phyloP scores from a whole-genome alignment of 2,329 filamentous ascomycete genomes.

The Hymenoscyphus occultus region DNA sequence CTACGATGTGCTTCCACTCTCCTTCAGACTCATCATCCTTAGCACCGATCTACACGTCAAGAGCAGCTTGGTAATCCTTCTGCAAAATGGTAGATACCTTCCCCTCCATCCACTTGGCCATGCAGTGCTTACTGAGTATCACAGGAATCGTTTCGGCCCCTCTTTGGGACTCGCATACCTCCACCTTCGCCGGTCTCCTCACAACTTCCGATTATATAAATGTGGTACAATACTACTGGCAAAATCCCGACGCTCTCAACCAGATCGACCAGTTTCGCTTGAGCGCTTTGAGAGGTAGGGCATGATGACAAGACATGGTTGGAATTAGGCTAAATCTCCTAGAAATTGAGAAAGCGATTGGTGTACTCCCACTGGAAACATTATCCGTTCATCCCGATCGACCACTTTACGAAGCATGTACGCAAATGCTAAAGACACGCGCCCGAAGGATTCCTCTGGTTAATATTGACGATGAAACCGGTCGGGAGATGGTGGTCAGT shows the following conservation, averaged over 20 bases:
- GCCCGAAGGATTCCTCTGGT: slow-evolving; percentile 91
- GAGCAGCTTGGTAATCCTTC: slow-evolving; percentile 92
- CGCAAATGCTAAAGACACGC: slow-evolving; percentile 88
- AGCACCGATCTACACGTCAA: slow-evolving; percentile 94
- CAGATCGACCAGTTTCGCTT: slow-evolving; percentile 92
- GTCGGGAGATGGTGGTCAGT: slow-evolving; percentile 87
- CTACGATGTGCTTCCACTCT: slow-evolving; percentile 95
- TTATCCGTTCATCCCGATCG: slow-evolving; percentile 90
- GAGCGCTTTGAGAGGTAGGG: slow-evolving; percentile 81
- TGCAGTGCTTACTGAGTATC: slow-evolving; percentile 21
- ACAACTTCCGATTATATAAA: slow-evolving; percentile 98
- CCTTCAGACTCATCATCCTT: slow-evolving; percentile 92
- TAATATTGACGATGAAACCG: slow-evolving; percentile 90
- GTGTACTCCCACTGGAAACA: slow-evolving; percentile 86
- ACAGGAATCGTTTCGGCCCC: slow-evolving; percentile 95
- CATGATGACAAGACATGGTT: slow-evolving; percentile 5
- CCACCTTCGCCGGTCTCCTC: slow-evolving; percentile 88
- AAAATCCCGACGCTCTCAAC: slow-evolving; percentile 85
- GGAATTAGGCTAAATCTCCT: slow-evolving; percentile 23
- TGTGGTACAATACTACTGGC: slow-evolving; percentile 98
- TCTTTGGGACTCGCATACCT: slow-evolving; percentile 91
- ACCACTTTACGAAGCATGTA: slow-evolving; percentile 92
- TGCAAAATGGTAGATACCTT: slow-evolving; percentile 74
- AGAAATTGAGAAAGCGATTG: slow-evolving; percentile 96
- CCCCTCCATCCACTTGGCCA: slow-evolving; percentile 1